Conservation (phyloP, 2,329 filamentous ascomycete species). For the Diplodia seriata region DNA sequence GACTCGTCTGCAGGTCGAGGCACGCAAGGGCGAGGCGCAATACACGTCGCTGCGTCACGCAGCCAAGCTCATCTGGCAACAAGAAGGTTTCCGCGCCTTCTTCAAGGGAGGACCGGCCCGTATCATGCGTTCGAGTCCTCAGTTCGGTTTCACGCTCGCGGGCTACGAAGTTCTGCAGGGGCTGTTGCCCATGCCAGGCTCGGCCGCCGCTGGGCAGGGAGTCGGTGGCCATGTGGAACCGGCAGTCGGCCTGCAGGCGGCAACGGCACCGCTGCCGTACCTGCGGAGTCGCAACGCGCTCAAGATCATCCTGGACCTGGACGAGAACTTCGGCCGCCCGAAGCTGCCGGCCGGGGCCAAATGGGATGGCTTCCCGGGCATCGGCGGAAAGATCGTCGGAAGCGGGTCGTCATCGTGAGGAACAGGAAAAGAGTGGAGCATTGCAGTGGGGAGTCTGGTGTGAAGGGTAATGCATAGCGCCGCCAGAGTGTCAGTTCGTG, state of each 20-base stretch:
- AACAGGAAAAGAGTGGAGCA: conserved; percentile 31
- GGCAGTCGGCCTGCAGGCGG: conserved; percentile 67
- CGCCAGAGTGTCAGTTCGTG: conserved; percentile 17
- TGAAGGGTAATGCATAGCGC: conserved; percentile 33
- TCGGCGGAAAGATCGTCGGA: conserved; percentile 42
- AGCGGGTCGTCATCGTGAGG: conserved; percentile 38
- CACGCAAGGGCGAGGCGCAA: conserved; percentile 87
- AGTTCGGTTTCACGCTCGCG: conserved; percentile 97
- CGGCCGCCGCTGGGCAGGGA: conserved; percentile 51
- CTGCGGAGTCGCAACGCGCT: conserved; percentile 84
- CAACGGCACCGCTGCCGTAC: conserved; percentile 69
- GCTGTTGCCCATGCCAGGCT: conserved; percentile 77
- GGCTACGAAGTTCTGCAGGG: conserved; percentile 92
- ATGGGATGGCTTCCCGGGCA: conserved; percentile 47
- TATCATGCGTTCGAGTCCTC: conserved; percentile 92
- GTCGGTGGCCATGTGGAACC: conserved; percentile 68
- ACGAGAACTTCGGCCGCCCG: conserved; percentile 86
- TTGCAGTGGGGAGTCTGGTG: conserved; percentile 15
- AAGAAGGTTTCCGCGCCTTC: conserved; percentile 95
- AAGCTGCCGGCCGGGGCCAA: conserved; percentile 59
- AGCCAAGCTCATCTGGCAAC: conserved; percentile 80
- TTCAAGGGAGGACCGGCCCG: conserved; percentile 98
- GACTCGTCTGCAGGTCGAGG: conserved; percentile 95
- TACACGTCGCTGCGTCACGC: conserved; percentile 90
- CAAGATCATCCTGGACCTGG: conserved; percentile 93